These are phyloP conservation scores for Xylaria sp. DNA, from an alignment of 2,329 filamentous ascomycete genomes.

Conservation along the genomic window DNA sequence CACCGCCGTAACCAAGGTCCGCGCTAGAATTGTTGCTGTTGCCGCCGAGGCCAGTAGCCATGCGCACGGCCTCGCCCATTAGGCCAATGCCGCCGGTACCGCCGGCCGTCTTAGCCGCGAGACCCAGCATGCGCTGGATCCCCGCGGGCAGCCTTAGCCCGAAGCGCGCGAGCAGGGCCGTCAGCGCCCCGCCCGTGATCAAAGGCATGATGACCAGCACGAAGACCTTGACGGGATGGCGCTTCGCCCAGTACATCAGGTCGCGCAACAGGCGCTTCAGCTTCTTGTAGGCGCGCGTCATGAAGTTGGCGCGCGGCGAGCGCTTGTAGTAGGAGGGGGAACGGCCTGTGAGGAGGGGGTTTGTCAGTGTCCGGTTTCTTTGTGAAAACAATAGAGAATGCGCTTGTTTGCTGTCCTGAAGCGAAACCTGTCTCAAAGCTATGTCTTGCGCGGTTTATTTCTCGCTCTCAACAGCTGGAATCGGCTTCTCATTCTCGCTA, in stretches of 20 bases:
- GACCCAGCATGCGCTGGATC: slow-evolving; percentile 68
- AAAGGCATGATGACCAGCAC: slow-evolving; percentile 88
- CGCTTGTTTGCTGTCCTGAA: neutral
- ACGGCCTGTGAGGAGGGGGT: slow-evolving; percentile 54
- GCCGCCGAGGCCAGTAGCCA: slow-evolving; percentile 56
- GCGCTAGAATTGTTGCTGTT: slow-evolving; percentile 45
- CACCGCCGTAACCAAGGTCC: slow-evolving; percentile 51
- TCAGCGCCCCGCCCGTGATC: slow-evolving; percentile 83
- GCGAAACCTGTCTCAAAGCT: neutral
- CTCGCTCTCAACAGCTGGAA: neutral
- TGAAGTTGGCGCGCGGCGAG: slow-evolving; percentile 82
- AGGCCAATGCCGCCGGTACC: slow-evolving; percentile 62
- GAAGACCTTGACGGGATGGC: slow-evolving; percentile 88
- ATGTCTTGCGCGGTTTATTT: neutral
- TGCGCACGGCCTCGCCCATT: slow-evolving; percentile 65
- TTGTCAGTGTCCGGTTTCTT: slow-evolving; percentile 15
- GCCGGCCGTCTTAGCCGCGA: slow-evolving; percentile 61
- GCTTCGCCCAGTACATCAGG: slow-evolving; percentile 82
- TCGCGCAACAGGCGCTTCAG: slow-evolving; percentile 83
- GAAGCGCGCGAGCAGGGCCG: slow-evolving; percentile 80
- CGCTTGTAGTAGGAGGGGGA: slow-evolving; percentile 80
- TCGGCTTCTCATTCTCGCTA: neutral
- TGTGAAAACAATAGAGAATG: no score
- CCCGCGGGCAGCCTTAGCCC: slow-evolving; percentile 78
- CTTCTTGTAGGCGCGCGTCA: slow-evolving; percentile 77